Base-by-base conservation (phyloP, 352 stramenopile species). In the Phytophthora ohioensis region DNA sequence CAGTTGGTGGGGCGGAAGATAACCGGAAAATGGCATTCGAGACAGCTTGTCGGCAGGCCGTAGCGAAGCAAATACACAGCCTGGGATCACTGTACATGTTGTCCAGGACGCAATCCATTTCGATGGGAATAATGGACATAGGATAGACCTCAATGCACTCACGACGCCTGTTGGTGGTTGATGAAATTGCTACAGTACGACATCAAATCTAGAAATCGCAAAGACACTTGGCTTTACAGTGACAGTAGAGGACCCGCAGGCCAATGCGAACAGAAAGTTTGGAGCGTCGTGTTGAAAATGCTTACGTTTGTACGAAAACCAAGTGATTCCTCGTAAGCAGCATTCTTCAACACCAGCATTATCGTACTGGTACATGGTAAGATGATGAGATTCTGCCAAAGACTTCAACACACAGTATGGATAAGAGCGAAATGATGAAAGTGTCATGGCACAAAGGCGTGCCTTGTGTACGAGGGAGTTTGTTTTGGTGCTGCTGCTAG, bases 161-260 rank as follows among this genome's bases (percentile, higher is more conserved):
- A 21, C 21, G 21, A 21, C 21, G 21, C 21, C 21, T 27, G 21
- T 27, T 2, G 21, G 21, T 27, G 21, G 21, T 21, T 27, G 21
- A 27, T 27, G 21, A 27, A 27, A 27, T 11, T 32, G 4, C 5
- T 6, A 27, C 17, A 12, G 6, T 49, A 3, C 2, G 15, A 0
- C 11, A 32, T 39, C 61, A 69, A 68, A 69, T 62, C 61, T 36
- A 35, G 34, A 17, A 51, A 69, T 55, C 21, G 13, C 2, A 5
- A 49, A 62, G 32, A 55, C 42, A 69, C 51, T 69, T 57, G 31
- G 60, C 0, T 35, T 15, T 56, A 49, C 30, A 38, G 13, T 12
- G 39, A 27, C 42, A 51, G 61, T 69, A 69, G 34, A 69, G 61
- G 60, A 57, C 21, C n/a, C 47, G 10, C 36, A n/a, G 32, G n/a